A percentile compares a stretch with the other conserved stretches of the same genome.
These are phyloP conservation scores for Daldinia caldariorum DNA, from an alignment of 495 filamentous ascomycete species.

Conservation along the genomic window DNA sequence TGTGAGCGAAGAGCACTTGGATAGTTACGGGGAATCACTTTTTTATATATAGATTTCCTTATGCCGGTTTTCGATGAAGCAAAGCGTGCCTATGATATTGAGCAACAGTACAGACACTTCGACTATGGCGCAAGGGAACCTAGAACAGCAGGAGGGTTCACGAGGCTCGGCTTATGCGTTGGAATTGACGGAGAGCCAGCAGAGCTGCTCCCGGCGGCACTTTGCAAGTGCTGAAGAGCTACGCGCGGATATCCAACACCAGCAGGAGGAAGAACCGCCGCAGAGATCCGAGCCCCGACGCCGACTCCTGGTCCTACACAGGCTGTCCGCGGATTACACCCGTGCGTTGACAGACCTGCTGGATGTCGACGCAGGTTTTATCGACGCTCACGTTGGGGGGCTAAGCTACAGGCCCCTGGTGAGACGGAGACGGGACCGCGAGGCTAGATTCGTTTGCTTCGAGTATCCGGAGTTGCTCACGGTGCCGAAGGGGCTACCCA, in stretches of 20 bases:
- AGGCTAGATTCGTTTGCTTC: slow-evolving; percentile 40
- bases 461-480: slow-evolving; percentile 50
- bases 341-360: slow-evolving; percentile 27
- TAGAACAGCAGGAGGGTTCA: not conserved
- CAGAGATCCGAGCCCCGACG: not conserved
- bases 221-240: slow-evolving; percentile 30
- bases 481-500: not conserved
- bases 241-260: not conserved
- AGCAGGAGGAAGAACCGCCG: not conserved
- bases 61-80: not conserved
- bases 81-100: not conserved
- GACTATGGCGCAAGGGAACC: not conserved
- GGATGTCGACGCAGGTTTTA: slow-evolving; percentile 46
- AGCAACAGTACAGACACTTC: not conserved
- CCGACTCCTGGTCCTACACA: slow-evolving; percentile 47
- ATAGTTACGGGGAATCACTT: not conserved
- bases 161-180: slow-evolving; percentile 33
- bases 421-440: not conserved
- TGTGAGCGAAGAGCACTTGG: not conserved
- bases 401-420: slow-evolving; percentile 40
- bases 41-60: not conserved
- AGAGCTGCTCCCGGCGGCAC: slow-evolving; percentile 14
- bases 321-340: slow-evolving; percentile 39
- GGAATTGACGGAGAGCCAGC: slow-evolving; percentile 21
- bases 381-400: slow-evolving; percentile 47